Evolutionary conservation across 2,329 filamentous ascomycete genomes (phyloP).

Genomic region (Aspergillus pseudoterreus): DNA sequence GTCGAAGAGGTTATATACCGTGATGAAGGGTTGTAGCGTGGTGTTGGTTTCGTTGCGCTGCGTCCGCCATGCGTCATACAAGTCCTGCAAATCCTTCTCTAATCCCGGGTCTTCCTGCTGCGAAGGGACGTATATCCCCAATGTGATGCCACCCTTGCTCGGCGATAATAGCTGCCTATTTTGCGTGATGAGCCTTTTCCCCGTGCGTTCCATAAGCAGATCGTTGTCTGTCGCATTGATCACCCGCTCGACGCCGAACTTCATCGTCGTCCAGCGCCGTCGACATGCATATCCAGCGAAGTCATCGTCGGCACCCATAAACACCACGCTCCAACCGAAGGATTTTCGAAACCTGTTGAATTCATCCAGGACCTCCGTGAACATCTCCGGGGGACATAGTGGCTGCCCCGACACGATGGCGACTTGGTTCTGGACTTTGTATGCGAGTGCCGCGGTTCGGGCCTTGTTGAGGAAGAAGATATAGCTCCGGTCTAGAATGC

Average conservation of each 20-base stretch:
- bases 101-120: conserved; percentile 27
- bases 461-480: conserved; percentile 38
- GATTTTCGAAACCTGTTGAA: conserved; percentile 32
- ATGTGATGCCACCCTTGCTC: conserved; percentile 29
- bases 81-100: conserved; percentile 27
- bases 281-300: conserved; percentile 30
- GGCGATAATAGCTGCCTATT: conserved; percentile 35
- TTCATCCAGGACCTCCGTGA: conserved; percentile 29
- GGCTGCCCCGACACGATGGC: conserved; percentile 41
- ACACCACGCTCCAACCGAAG: conserved; percentile 30
- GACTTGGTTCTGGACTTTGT: conserved; percentile 35
- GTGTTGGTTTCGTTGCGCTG: conserved; percentile 28
- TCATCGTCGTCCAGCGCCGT: conserved; percentile 33
- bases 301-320: conserved; percentile 34
- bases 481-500: conserved; percentile 41
- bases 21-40: conserved; percentile 37
- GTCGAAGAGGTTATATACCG: conserved; percentile 39
- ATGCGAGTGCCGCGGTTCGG: conserved; percentile 35
- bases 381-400: conserved; percentile 26
- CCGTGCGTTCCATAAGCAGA: conserved; percentile 31
- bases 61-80: conserved; percentile 39
- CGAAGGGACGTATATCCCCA: conserved; percentile 34
- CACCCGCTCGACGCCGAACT: conserved; percentile 38
- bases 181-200: conserved; percentile 37
- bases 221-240: conserved; percentile 40